A percentile compares a stretch with the other conserved stretches of the same genome.
Evolutionary conservation across 1,284 basidiomycete species (phyloP).

Genomic region (Rhodotorula sp.): DNA sequence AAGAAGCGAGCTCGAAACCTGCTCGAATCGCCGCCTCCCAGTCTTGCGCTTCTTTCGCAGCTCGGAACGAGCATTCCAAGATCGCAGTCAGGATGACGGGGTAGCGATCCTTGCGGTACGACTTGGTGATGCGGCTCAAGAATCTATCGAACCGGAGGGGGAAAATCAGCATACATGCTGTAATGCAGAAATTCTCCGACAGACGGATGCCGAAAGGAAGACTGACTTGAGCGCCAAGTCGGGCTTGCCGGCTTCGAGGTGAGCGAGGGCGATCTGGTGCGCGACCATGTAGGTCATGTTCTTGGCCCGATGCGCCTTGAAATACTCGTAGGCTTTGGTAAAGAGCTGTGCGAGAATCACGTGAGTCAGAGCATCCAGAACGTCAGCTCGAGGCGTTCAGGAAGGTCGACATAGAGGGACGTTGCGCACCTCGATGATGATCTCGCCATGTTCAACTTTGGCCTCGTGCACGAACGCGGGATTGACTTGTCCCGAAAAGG

Average conservation of each 20-base stretch:
- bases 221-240: constrained; percentile 75
- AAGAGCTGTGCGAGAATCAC: constrained; percentile 62
- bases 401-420: background rate
- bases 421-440: constrained; percentile 70
- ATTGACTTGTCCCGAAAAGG: background rate
- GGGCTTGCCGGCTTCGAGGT: constrained; percentile 70
- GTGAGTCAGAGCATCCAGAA: too few species aligned
- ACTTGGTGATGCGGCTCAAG: constrained; percentile 80
- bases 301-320: constrained; percentile 70
- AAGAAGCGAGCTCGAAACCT: constrained; percentile 65
- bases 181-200: too few species aligned
- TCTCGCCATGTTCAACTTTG: constrained; percentile 78
- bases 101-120: constrained; percentile 80
- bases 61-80: constrained; percentile 72
- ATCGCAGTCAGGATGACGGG: constrained; percentile 66
- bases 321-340: constrained; percentile 83
- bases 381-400: background rate
- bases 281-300: constrained; percentile 81
- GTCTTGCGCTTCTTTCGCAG: constrained; percentile 70
- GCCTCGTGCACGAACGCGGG: constrained; percentile 71
- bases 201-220: background rate
- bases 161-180: too few species aligned
- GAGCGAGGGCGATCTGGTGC: constrained; percentile 78
- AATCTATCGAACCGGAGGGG: constrained; percentile 55
- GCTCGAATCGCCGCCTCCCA: constrained; percentile 70